A percentile compares a stretch with the other conserved stretches of the same genome.
Conservation (phyloP, 495 filamentous ascomycete genomes). For the Glarea lozoyensis region DNA sequence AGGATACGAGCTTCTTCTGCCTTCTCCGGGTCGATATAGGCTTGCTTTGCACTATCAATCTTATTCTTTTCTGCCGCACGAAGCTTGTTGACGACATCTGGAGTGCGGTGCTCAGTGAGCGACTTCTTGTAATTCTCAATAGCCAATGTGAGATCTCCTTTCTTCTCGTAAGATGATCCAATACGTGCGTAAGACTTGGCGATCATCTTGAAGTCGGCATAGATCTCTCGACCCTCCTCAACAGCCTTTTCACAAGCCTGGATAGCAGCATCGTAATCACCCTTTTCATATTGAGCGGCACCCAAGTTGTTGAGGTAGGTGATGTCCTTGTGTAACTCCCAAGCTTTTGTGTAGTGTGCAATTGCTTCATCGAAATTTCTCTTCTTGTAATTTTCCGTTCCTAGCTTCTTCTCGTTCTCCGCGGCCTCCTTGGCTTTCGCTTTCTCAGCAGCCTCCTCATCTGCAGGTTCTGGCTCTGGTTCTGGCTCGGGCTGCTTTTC, state of each 20-base stretch:
- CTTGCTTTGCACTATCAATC: slow-evolving; percentile 61
- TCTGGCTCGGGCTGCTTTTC: slow-evolving; percentile 42
- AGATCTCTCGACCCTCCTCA: slow-evolving; percentile 75
- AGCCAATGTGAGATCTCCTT: slow-evolving; percentile 68
- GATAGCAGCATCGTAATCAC: slow-evolving; percentile 79
- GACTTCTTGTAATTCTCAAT: slow-evolving; percentile 89
- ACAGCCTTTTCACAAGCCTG: slow-evolving; percentile 80
- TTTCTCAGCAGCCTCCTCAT: slow-evolving; percentile 74
- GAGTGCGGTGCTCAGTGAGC: slow-evolving; percentile 92
- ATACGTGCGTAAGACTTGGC: slow-evolving; percentile 95
- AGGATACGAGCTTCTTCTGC: slow-evolving; percentile 93
- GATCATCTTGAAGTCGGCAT: slow-evolving; percentile 93
- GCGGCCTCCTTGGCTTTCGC: slow-evolving; percentile 87
- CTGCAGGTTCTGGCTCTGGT: slow-evolving; percentile 47
- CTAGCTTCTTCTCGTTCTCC: slow-evolving; percentile 89
- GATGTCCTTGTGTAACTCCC: slow-evolving; percentile 91
- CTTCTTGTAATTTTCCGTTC: slow-evolving; percentile 97
- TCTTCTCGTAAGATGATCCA: slow-evolving; percentile 83
- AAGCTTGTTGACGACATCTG: slow-evolving; percentile 87
- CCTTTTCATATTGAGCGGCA: slow-evolving; percentile 92
- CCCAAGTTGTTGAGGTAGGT: slow-evolving; percentile 95
- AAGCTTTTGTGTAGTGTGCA: slow-evolving; percentile 90
- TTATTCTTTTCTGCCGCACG: slow-evolving; percentile 88
- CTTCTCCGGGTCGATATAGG: slow-evolving; percentile 84
- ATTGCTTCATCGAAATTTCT: slow-evolving; percentile 90